phyloP scores from a whole-genome alignment of 2,329 filamentous ascomycete genomes.

The Clonostachys solani region DNA sequence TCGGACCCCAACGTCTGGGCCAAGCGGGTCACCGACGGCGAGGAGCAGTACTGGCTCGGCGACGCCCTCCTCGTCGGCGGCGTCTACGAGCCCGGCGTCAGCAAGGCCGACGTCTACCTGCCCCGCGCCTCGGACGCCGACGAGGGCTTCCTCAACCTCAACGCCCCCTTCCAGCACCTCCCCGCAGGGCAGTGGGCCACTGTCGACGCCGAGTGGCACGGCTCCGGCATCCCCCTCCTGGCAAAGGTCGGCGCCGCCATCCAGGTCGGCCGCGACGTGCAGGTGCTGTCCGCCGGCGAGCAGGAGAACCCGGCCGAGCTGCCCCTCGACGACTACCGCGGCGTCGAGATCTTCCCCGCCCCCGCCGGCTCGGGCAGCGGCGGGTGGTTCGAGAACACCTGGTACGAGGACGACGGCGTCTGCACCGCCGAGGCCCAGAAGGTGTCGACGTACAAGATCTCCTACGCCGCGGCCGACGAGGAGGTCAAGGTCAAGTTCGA shows the following conservation, averaged over 20 bases:
- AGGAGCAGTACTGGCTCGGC: slow-evolving; percentile 71
- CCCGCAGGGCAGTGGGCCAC: slow-evolving; percentile 33
- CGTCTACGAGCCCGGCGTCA: slow-evolving; percentile 58
- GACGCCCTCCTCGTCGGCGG: slow-evolving; percentile 62
- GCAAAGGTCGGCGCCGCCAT: slow-evolving; percentile 32
- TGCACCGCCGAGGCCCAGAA: slow-evolving; percentile 19
- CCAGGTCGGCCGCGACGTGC: slow-evolving; percentile 27
- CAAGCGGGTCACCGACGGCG: slow-evolving; percentile 53
- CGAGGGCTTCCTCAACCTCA: slow-evolving; percentile 58
- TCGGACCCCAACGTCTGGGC: slow-evolving; percentile 63
- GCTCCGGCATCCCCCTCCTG: slow-evolving; percentile 31
- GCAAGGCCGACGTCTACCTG: slow-evolving; percentile 55
- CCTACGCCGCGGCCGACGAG: slow-evolving; percentile 11
- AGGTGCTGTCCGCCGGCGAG: slow-evolving; percentile 27
- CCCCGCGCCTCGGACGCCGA: slow-evolving; percentile 49
- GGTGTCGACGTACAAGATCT: slow-evolving; percentile 22
- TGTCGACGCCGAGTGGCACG: slow-evolving; percentile 35
- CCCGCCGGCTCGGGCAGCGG: slow-evolving; percentile 10
- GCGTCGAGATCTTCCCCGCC: slow-evolving; percentile 36
- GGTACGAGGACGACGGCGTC: slow-evolving; percentile 34
- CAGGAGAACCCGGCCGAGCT: slow-evolving; percentile 29
- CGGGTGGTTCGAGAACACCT: slow-evolving; percentile 19
- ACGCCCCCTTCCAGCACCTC: slow-evolving; percentile 55
- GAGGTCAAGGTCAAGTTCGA: slow-evolving; percentile 18
- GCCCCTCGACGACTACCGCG: slow-evolving; percentile 34